Evolutionary conservation across 2,329 filamentous ascomycete species (phyloP).

Genomic region (Arthroderma uncinatum): DNA sequence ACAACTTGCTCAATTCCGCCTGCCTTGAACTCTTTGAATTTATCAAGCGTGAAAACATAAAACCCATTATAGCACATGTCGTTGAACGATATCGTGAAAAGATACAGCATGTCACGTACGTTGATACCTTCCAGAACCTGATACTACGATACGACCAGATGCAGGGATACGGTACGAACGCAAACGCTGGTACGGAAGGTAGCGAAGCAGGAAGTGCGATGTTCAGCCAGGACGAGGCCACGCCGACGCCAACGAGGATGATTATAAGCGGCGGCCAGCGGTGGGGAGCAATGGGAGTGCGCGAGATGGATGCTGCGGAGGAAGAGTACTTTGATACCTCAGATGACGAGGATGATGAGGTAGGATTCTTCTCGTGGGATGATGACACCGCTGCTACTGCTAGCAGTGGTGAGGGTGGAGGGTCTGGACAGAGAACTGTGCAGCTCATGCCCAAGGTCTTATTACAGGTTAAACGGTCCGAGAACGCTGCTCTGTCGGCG

Average conservation of each 20-base stretch:
- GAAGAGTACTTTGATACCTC: slow-evolving; percentile 91
- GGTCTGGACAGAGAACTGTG: slow-evolving; percentile 4
- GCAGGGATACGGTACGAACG: slow-evolving; percentile 52
- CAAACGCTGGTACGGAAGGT: slow-evolving; percentile 38
- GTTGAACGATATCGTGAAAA: slow-evolving; percentile 75
- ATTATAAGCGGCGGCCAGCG: slow-evolving; percentile 48
- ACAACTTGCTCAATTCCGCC: slow-evolving; percentile 87
- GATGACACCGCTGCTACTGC: slow-evolving; percentile 1
- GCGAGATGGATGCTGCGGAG: slow-evolving; percentile 73
- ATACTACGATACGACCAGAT: slow-evolving; percentile 69
- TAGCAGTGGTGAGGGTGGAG: background rate
- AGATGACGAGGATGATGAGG: slow-evolving; percentile 70
- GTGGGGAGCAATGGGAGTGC: slow-evolving; percentile 52
- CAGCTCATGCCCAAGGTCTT: slow-evolving; percentile 22
- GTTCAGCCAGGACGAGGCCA: slow-evolving; percentile 57
- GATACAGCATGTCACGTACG: slow-evolving; percentile 63
- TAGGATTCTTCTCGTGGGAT: slow-evolving; percentile 16
- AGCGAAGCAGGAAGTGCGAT: slow-evolving; percentile 33
- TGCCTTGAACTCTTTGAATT: slow-evolving; percentile 90
- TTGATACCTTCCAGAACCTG: slow-evolving; percentile 71
- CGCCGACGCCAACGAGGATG: slow-evolving; percentile 30
- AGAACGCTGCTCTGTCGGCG: slow-evolving; percentile 18
- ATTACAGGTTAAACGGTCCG: slow-evolving; percentile 24
- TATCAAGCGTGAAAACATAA: slow-evolving; percentile 70
- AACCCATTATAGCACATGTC: slow-evolving; percentile 69